Evolutionary conservation across 345 rosid genomes (phyloP).

Genomic region (Hibiscus syriacus): DNA sequence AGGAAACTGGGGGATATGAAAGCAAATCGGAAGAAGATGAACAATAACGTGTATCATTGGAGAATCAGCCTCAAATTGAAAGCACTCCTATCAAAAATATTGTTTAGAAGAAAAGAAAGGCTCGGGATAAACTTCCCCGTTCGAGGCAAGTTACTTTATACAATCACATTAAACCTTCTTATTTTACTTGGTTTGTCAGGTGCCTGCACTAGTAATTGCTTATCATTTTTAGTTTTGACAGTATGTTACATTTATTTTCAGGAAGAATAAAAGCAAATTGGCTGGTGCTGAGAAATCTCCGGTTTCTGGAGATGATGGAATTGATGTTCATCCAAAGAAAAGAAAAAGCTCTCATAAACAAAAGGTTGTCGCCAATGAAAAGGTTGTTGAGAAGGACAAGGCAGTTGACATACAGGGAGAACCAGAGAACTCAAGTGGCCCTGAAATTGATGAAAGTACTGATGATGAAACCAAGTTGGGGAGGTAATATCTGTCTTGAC

Average conservation of each 20-base stretch:
- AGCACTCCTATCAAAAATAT: conserved; percentile 21
- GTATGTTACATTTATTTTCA: conserved; percentile 17
- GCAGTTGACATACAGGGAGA: conserved; percentile 15
- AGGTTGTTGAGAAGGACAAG: conserved; percentile 15
- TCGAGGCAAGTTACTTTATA: conserved; percentile 45
- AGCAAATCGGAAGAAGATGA: conserved; percentile 57
- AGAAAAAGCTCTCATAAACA: conserved; percentile 16
- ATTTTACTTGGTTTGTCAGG: neutral
- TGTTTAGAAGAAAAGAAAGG: conserved; percentile 68
- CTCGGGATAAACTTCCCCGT: conserved; percentile 41
- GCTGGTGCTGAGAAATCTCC: conserved; percentile 32
- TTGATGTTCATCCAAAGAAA: conserved; percentile 16
- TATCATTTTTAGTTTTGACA: neutral
- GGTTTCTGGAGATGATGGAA: conserved; percentile 16
- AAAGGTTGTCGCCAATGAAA: neutral
- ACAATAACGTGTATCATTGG: conserved; percentile 15
- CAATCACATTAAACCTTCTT: neutral
- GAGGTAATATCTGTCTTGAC: conserved; percentile 24
- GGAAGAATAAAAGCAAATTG: conserved; percentile 66
- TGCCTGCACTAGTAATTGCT: neutral
- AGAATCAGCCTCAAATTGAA: conserved; percentile 22
- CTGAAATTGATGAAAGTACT: conserved; percentile 16
- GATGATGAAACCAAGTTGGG: conserved; percentile 16
- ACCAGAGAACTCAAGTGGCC: conserved; percentile 15
- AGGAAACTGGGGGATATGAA: conserved; percentile 54